Conservation (phyloP, 2,329 filamentous ascomycete genomes). For the Sporothrix humicola region DNA sequence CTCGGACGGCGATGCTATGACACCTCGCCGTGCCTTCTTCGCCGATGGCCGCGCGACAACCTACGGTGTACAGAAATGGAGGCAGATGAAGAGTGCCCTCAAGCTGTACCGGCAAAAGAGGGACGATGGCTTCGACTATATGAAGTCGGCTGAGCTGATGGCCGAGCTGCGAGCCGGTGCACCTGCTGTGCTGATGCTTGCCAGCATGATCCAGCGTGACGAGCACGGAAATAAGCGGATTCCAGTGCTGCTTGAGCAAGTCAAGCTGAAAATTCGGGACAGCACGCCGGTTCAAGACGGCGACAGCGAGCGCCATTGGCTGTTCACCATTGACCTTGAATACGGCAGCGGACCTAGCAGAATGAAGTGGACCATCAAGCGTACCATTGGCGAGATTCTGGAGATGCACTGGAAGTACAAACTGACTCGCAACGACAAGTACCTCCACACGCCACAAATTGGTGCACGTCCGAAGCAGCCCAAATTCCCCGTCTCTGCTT, state of each 20-base stretch:
- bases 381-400: conserved; percentile 86
- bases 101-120: conserved; percentile 80
- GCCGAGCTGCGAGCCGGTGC: conserved; percentile 91
- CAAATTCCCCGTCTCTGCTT: conserved; percentile 84
- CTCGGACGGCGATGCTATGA: conserved; percentile 67
- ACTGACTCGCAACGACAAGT: conserved; percentile 82
- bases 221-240: conserved; percentile 95
- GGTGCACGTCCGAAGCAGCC: conserved; percentile 80
- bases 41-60: conserved; percentile 71
- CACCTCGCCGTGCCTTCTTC: conserved; percentile 63
- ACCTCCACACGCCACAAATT: conserved; percentile 70
- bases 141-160: conserved; percentile 95
- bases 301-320: conserved; percentile 72
- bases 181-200: conserved; percentile 89
- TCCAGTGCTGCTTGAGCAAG: conserved; percentile 90
- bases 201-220: conserved; percentile 97
- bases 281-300: conserved; percentile 71
- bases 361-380: conserved; percentile 94
- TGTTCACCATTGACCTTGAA: conserved; percentile 91
- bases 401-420: conserved; percentile 96
- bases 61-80: conserved; percentile 84
- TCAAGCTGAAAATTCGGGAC: conserved; percentile 86
- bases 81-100: conserved; percentile 86
- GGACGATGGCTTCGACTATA: conserved; percentile 87
- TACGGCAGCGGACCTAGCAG: conserved; percentile 94